These are phyloP conservation scores for Aureobasidium lini DNA, from an alignment of 2,329 filamentous ascomycete genomes.

Conservation along the genomic window DNA sequence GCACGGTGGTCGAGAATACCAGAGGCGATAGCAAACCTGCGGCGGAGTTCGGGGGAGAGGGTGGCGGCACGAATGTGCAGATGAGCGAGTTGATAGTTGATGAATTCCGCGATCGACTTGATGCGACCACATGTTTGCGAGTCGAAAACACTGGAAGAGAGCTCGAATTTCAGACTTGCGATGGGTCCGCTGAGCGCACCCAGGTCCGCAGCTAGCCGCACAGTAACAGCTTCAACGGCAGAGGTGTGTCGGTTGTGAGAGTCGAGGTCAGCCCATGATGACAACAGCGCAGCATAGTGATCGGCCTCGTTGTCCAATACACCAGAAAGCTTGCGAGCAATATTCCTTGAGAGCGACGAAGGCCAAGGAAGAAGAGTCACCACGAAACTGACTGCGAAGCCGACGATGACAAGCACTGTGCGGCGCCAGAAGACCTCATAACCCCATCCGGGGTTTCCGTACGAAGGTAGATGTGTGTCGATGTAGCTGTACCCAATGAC, in stretches of 20 bases:
- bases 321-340: slow-evolving; percentile 40
- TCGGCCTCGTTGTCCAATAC: slow-evolving; percentile 37
- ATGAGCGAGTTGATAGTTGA: slow-evolving; percentile 29
- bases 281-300: slow-evolving; percentile 44
- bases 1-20: slow-evolving; percentile 37
- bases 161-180: slow-evolving; percentile 28
- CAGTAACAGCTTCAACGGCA: slow-evolving; percentile 23
- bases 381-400: slow-evolving; percentile 6
- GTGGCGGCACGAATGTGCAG: slow-evolving; percentile 30
- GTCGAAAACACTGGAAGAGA: slow-evolving; percentile 34
- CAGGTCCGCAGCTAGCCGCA: slow-evolving; percentile 29
- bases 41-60: slow-evolving; percentile 34
- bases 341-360: slow-evolving; percentile 18
- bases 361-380: slow-evolving; percentile 13
- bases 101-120: slow-evolving; percentile 26
- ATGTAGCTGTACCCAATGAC: slow-evolving; percentile 14
- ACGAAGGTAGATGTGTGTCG: slow-evolving; percentile 9
- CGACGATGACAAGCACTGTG: slow-evolving; percentile 11
- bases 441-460: slow-evolving; percentile 11
- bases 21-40: slow-evolving; percentile 30
- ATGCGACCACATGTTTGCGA: slow-evolving; percentile 27
- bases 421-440: slow-evolving; percentile 14
- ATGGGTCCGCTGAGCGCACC: slow-evolving; percentile 29
- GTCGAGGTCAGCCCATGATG: slow-evolving; percentile 33
- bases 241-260: slow-evolving; percentile 17